Base-by-base conservation (phyloP, 2,329 filamentous ascomycete species). In the Stachybotrys chartarum region DNA sequence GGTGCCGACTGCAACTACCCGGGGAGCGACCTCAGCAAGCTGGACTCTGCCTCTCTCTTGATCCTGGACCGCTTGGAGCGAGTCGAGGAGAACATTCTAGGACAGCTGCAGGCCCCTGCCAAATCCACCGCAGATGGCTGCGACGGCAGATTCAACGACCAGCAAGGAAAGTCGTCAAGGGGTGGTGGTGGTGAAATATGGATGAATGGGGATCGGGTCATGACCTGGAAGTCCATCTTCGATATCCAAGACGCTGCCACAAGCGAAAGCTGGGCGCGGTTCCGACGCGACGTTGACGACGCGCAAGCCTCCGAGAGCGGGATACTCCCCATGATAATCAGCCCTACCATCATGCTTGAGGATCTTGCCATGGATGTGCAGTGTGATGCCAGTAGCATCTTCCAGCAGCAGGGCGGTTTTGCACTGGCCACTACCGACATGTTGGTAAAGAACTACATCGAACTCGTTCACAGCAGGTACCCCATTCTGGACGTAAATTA, bases 1-100 rank as follows among this genome's bases (percentile, higher is more conserved):
- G 56, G 58, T 50, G 61, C 61, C 7, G 61, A 63, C 30, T 65
- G 63, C 53, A 48, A 61, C 17, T 65, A 64, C 39, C 55, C 57
- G 12, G 61, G 64, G 50, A 47, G 45, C 18, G 45, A 47, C 18
- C 45, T 47, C 10, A 47, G 18, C 45, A 47, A 47, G 45, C 45
- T 47, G 10, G 45, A 47, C 45, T 47, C 45, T 8, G 45, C 45
- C 10, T 47, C 45, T 8, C 45, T 47, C 45, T 8, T 47, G 16
- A 47, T 47, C 45, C 45, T 47, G 7, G 45, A 47, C 45, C 16
- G 45, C 16, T n/a, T 47, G 10, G 45, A 47, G 45, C 10, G n/a
- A 8, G 45, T 47, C 45, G 45, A 47, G 45, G 45, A 47, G 45
- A 47, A 47, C 45, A 47, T 47, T n/a, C 45, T 47, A 10, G 18